phyloP scores from a whole-genome alignment of 2,329 filamentous ascomycete genomes.

The Sodiomyces alkalinus region DNA sequence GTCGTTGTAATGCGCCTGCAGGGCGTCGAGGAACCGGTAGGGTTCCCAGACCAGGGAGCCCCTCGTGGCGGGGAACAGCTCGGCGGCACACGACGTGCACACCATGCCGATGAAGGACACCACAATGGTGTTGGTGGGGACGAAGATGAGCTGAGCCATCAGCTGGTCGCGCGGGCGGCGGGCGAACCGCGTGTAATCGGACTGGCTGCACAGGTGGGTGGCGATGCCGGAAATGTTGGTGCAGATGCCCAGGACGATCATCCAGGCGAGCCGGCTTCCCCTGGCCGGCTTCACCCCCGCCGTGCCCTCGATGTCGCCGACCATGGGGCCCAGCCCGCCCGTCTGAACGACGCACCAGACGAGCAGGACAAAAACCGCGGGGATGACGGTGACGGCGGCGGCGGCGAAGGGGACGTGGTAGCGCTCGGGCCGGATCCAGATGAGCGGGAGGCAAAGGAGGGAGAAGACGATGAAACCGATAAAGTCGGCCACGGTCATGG shows the following conservation, averaged over 20 bases:
- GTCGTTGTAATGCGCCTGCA: slow-evolving; percentile 7
- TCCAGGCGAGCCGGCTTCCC: slow-evolving; percentile 11
- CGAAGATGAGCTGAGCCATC: slow-evolving; percentile 12
- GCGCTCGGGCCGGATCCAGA: slow-evolving; percentile 12
- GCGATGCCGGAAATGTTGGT: slow-evolving; percentile 15
- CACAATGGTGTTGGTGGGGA: slow-evolving; percentile 12
- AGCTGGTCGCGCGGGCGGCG: slow-evolving; percentile 14
- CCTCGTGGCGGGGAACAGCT: slow-evolving; percentile 10
- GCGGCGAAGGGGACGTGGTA: slow-evolving; percentile 12
- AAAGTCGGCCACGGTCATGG: slow-evolving; percentile 10
- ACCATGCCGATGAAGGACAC: slow-evolving; percentile 14
- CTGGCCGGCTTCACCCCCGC: slow-evolving; percentile 9
- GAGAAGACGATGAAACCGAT: slow-evolving; percentile 11
- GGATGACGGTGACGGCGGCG: slow-evolving; percentile 10
- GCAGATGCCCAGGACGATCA: slow-evolving; percentile 13
- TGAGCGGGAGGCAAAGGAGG: slow-evolving; percentile 11
- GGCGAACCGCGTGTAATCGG: slow-evolving; percentile 16
- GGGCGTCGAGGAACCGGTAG: slow-evolving; percentile 12
- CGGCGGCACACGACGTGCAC: slow-evolving; percentile 14
- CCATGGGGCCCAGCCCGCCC: slow-evolving; percentile 11
- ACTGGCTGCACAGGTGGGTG: slow-evolving; percentile 14
- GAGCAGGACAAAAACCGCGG: slow-evolving; percentile 15
- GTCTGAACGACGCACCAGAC: slow-evolving; percentile 14
- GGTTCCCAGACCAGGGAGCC: slow-evolving; percentile 14
- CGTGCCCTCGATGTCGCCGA: slow-evolving; percentile 9